Evolutionary conservation across 2,329 filamentous ascomycete genomes (phyloP), one percentile per base, ranked within the genome.

Genomic region (Lecanicillium sp.): DNA sequence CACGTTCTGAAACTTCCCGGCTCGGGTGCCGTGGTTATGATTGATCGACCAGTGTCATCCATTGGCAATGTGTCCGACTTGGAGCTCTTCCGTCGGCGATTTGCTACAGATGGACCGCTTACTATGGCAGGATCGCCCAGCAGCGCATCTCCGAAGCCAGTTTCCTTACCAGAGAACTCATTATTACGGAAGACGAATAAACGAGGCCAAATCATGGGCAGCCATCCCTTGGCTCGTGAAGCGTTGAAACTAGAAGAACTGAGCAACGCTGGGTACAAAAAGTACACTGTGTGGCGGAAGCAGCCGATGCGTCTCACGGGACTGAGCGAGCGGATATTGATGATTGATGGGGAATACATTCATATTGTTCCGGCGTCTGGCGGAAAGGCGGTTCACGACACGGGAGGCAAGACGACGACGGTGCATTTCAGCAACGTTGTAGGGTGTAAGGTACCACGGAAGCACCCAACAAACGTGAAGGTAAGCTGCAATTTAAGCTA

Each of bases 281-380:
- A 81, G 49, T 92, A 87, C 60, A 79, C 77, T 11, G 86, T 94
- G 13, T 84, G 83, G 66, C 79, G 86, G 46, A 87, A 88, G 60
- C 84, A 89, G 59, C 81, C 84, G 8, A 87, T 92, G 74, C 79
- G 84, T 17, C 83, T 92, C 50, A 80, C 85, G 30, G 80, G 78
- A 4, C 75, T 83, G 52, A 84, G 85, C 44, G 83, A 88, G 50
- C 77, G 84, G 42, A 76, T 87, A 9, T 66, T 92, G 30, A 79
- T 84, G 33, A 86, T 94, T 47, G 86, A 90, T 50, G 84, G 84
- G 43, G 87, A 94, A 57, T 92, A 89, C 57, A 78, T 94, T 45
- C 85, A 90, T 59, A 87, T 94, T 50, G 82, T 87, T 73, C 84
- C 86, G 18, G 71, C 76, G 2, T 75, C 74, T 3, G 73, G 73